Base-by-base conservation (phyloP, 2,329 filamentous ascomycete species). In the Sporothrix brunneoviolacea region DNA sequence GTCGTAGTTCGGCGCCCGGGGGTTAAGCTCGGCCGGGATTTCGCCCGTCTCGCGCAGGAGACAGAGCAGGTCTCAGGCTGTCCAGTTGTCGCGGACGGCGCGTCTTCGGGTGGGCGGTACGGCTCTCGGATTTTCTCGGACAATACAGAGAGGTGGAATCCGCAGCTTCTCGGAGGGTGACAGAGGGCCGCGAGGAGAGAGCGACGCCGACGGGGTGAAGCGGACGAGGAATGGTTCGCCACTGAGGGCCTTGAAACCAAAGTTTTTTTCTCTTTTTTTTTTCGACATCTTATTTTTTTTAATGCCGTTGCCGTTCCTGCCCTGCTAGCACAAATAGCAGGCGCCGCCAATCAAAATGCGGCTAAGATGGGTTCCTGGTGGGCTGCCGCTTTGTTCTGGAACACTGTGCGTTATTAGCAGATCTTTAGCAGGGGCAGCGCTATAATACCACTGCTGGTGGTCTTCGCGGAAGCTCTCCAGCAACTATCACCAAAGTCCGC, bases 111-210 rank as follows among this genome's bases (percentile, higher is more conserved):
- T 16, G 16, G 18, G 10, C 27, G 42, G 22, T 41, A 42, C 21
- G 22, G 28, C 28, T 18, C 13, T 42, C 43, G 43, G 43, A 21
- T 38, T 43, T 8, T 43, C 38, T 42, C 49, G 50, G 43, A 33
- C 50, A 51, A 37, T 40, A 22, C 38, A 13, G n/a, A 40, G 22
- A 27, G 27, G 28, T 40, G 13, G 30, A 27, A 7, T 50, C 24
- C 28, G 28, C 41, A 22, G 48, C 19, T 22, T 35, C 19, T 50
- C 6, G 21, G 35, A 15, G 7, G 42, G 21, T 28, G 24, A 28
- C 24, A 28, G 28, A 32, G 42, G 36, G 27, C 21, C 27, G 33
- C 35, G 24, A 36, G 27, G 22, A 35, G 8, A 35, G 40, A 28
- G 12, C 21, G 4, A 9, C 12, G 27, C 27, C 41, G 38, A 10